Base-by-base conservation (phyloP, 148 eudicot species). In the Polygonum aviculare region DNA sequence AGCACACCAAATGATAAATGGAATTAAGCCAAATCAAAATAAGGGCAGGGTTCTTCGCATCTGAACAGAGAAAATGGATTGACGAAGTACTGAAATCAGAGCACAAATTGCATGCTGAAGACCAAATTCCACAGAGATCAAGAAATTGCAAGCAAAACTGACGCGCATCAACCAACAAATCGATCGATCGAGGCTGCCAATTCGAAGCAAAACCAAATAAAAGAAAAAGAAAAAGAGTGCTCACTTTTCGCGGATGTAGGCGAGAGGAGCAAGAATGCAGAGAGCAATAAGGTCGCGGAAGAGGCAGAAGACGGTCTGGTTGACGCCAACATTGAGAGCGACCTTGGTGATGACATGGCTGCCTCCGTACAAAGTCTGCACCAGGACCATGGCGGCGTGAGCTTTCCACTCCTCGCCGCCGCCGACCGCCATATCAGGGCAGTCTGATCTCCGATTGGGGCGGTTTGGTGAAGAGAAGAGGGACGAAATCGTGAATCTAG, bases 321-420 rank as follows among this genome's bases (percentile, higher is more conserved):
- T 92, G 54, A 90, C 81, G 11, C 98, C 98, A 10, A 73, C 93
- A 67, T 92, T 90, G 59, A 92, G 89, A n/a, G 91, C 97, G 7
- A 92, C 78, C 77, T 90, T 94, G 62, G 96, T 88, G 75, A 92
- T 87, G 60, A 94, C 97, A 77, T 90, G 98, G 81, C 92, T 92
- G 1, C 98, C 97, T 36, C 98, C 98, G 78, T 79, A 57, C 51
- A 83, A 81, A 12, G 90, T 60, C 86, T 92, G 96, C 19, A 92
- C 96, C 76, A 85, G 19, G 63, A 84, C 92, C 92, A 92, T 77
- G 18, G 89, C 93, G 11, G 72, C 76, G 19, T 94, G 96, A 7
- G 98, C 97, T 59, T 79, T 89, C 85, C 80, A 77, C 5, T 70
- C 80, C 1, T 92, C 92, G n/a, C 70, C 79, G 51, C 65, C 77